phyloP scores from a whole-genome alignment of 495 filamentous ascomycete genomes.

The Geoglossum glabrum region DNA sequence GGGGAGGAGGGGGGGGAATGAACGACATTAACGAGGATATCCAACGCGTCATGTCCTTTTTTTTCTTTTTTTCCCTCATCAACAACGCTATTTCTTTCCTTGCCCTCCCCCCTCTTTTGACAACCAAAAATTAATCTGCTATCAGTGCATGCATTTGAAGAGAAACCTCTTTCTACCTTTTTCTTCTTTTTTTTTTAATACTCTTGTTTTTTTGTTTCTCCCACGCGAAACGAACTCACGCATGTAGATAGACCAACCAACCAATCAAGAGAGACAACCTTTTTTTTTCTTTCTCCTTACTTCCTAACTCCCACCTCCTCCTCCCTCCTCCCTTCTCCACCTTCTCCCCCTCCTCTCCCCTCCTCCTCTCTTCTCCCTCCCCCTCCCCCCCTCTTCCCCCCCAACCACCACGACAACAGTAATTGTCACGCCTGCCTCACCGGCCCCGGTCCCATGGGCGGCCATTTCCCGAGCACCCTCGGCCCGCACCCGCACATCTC shows the following conservation, averaged over 20 bases:
- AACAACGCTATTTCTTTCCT: neutral
- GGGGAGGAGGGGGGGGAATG: too few relatives aligned
- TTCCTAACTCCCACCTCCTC: neutral
- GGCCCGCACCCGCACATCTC: constrained; percentile 44
- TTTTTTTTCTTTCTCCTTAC: neutral
- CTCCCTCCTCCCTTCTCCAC: neutral
- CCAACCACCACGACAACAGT: constrained; percentile 2
- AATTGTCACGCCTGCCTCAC: neutral
- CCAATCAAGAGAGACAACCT: neutral
- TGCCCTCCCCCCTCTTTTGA: neutral
- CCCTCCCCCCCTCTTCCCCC: neutral
- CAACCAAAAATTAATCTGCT: too few relatives aligned
- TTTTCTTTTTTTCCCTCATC: neutral
- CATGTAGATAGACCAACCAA: too few relatives aligned
- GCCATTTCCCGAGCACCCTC: constrained; percentile 43
- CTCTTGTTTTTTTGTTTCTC: too few relatives aligned
- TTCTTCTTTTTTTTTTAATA: neutral
- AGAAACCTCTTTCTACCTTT: too few relatives aligned
- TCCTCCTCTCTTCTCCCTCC: neutral
- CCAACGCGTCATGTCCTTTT: neutral
- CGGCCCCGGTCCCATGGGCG: constrained; percentile 27
- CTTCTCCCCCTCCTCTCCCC: neutral
- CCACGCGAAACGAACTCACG: too few relatives aligned
- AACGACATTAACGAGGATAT: neutral
- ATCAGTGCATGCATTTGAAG: neutral